Evolutionary conservation across 768 basidiomycete genomes (phyloP).

Genomic region (Paxillus involutus): DNA sequence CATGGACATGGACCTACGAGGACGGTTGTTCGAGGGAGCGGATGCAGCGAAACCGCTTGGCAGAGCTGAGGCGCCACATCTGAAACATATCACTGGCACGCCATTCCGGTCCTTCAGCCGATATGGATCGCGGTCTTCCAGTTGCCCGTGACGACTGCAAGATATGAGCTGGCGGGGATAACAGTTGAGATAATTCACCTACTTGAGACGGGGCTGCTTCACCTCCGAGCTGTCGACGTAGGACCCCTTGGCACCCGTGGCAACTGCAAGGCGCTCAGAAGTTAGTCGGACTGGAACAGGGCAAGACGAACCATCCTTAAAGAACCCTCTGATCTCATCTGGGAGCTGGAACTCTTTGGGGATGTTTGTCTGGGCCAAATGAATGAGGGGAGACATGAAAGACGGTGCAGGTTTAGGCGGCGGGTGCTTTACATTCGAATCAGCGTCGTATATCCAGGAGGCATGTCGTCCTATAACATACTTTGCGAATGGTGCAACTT

Average conservation of each 20-base stretch:
- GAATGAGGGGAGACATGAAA: constrained; percentile 71
- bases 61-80: constrained; percentile 80
- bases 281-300: constrained; percentile 9
- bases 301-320: constrained; percentile 74
- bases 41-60: constrained; percentile 52
- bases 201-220: constrained; percentile 83
- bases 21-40: constrained; percentile 53
- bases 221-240: constrained; percentile 82
- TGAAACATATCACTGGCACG: constrained; percentile 84
- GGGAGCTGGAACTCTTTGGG: constrained; percentile 87
- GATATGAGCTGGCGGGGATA: constrained; percentile 1
- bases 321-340: constrained; percentile 77
- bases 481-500: constrained; percentile 65
- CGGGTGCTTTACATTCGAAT: constrained; percentile 51
- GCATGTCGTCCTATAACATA: constrained; percentile 31
- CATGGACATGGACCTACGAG: constrained; percentile 45
- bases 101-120: constrained; percentile 85
- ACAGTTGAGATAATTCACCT: constrained; percentile 31
- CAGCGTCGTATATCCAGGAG: constrained; percentile 5
- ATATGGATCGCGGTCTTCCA: constrained; percentile 90
- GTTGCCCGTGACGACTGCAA: constrained; percentile 75
- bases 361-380: constrained; percentile 63
- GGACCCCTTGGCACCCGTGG: constrained; percentile 72
- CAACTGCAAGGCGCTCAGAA: constrained; percentile 51
- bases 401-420: constrained; percentile 61